Evolutionary conservation across 1,284 basidiomycete species (phyloP), one percentile per base, ranked within the genome.

Genomic region (Moesziomyces antarcticus): DNA sequence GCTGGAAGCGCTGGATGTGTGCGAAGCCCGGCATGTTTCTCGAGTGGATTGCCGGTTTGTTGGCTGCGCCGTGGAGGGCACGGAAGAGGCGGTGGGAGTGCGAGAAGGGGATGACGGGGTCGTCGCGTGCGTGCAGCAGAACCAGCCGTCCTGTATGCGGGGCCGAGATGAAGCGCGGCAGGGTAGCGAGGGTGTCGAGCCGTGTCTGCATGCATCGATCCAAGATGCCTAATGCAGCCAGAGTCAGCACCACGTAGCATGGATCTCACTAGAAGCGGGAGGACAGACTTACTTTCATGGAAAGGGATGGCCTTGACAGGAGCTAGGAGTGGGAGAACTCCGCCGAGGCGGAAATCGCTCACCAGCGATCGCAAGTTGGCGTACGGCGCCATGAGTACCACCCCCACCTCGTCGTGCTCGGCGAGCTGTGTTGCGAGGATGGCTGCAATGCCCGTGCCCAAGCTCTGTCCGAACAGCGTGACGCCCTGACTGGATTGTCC

Each of bases 361-460:
- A 93, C 80, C 3, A 94, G 85, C 14, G 87, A 85, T 18, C 86
- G 75, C 43, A 94, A 87, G 52, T 88, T 90, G 11, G 90, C 89
- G 80, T 93, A 95, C 0, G 93, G 91, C 55, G 92, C 90, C 64
- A 93, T 86, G 9, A 95, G 85, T 5, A 91, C 90, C 1, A 92
- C 82, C 63, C 87, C 87, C 11, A 88, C 87, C 0, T 73, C 74
- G 8, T 75, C 75, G 8, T 75, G 82, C 79, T 66, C 33, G 42
- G 46, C 42, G 4, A 95, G 86, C 2, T 87, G 88, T 0, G 87
- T 89, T 18, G 88, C 88, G 11, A 73, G 43, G 5, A 73, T 47
- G 5, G 90, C 88, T 0, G 89, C 87, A 3, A 95, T 90, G 1
- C 90, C 93, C 0, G 93, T 93, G 0, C 93, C 93, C 2, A 95